These are phyloP conservation scores for Alternaria viburni DNA, from an alignment of 2,329 filamentous ascomycete genomes.

Conservation along the genomic window DNA sequence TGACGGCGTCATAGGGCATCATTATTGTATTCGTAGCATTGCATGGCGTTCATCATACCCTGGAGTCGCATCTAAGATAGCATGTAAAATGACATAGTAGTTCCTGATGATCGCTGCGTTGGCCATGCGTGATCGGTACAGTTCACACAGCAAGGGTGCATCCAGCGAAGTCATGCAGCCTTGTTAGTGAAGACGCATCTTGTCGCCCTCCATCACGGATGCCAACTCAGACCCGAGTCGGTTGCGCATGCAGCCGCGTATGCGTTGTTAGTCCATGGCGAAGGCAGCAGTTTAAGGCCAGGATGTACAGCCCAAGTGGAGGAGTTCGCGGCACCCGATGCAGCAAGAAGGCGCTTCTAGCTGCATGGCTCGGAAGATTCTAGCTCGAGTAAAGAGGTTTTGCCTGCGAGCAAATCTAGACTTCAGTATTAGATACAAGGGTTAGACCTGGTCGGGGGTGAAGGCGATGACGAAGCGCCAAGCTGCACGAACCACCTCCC, in stretches of 20 bases:
- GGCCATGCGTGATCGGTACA: constrained; percentile 41
- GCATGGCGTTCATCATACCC: constrained; percentile 39
- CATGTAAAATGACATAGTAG: constrained; percentile 43
- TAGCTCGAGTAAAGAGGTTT: background rate
- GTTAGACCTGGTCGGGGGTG: constrained; percentile 15
- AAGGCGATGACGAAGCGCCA: constrained; percentile 36
- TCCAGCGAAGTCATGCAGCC: constrained; percentile 12
- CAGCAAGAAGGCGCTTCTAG: background rate
- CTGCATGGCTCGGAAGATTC: constrained; percentile 1
- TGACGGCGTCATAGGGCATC: constrained; percentile 16
- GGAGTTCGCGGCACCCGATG: background rate
- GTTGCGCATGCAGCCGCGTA: constrained; percentile 45
- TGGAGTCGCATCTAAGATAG: constrained; percentile 23
- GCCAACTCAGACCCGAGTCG: constrained; percentile 32
- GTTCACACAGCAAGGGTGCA: constrained; percentile 22
- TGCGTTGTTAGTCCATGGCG: constrained; percentile 34
- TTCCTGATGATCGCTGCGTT: constrained; percentile 43
- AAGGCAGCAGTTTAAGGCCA: constrained; percentile 25
- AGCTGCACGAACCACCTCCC: constrained; percentile 26
- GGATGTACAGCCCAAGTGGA: constrained; percentile 3
- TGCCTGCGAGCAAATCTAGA: background rate
- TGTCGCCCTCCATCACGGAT: constrained; percentile 23
- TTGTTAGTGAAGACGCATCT: constrained; percentile 24
- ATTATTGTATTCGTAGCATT: constrained; percentile 38
- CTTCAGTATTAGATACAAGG: background rate